phyloP scores from a whole-genome alignment of 345 rosid species.

The Acer campestre region DNA sequence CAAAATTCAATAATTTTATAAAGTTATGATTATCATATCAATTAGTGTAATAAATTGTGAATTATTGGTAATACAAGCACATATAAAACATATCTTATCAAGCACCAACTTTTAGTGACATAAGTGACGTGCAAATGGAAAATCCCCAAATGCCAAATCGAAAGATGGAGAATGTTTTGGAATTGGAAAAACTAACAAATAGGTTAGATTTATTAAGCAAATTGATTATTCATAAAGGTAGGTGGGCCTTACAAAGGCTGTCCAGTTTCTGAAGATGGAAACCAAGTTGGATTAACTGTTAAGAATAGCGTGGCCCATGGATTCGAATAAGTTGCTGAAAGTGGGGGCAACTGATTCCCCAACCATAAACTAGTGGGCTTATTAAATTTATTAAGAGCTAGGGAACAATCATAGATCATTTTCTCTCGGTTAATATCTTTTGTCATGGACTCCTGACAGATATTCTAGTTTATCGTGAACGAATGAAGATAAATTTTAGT shows the following conservation, averaged over 20 bases:
- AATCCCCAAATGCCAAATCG: conserved; percentile 6
- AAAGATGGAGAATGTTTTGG: conserved; percentile 24
- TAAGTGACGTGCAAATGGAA: conserved; percentile 14
- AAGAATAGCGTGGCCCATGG: conserved; percentile 11
- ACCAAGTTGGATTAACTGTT: conserved; percentile 24
- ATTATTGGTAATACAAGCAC: not conserved
- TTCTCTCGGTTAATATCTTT: too few relatives aligned
- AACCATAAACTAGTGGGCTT: conserved; percentile 35
- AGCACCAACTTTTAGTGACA: conserved; percentile 20
- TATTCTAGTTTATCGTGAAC: too few relatives aligned
- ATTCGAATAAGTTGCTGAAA: conserved; percentile 14
- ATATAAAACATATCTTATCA: conserved; percentile 7
- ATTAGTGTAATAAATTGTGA: not conserved
- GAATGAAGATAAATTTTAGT: too few relatives aligned
- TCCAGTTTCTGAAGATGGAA: conserved; percentile 1
- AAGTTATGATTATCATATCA: too few relatives aligned
- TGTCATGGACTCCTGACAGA: too few relatives aligned
- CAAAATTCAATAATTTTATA: too few relatives aligned
- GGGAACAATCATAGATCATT: too few relatives aligned
- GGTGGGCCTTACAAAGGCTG: conserved; percentile 22
- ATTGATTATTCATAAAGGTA: conserved; percentile 13
- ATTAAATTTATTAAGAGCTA: too few relatives aligned
- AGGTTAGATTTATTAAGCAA: conserved; percentile 2
- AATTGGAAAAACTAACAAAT: conserved; percentile 23
- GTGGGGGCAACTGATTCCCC: conserved; percentile 46